Conservation (phyloP, 2,329 filamentous ascomycete species). For the Claviceps pusilla region DNA sequence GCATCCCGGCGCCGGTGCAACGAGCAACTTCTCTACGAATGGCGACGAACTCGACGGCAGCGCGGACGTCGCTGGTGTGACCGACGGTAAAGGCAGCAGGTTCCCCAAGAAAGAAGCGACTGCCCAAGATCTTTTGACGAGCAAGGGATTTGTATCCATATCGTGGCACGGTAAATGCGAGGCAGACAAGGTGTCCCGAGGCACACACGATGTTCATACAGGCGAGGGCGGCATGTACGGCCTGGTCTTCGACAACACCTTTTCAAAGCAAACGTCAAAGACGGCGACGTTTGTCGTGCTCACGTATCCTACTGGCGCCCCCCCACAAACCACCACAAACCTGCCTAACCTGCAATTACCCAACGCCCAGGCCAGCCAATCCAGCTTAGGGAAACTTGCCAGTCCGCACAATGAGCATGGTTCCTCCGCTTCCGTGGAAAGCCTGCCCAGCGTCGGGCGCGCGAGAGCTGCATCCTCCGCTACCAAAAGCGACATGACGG, state of each 20-base stretch:
- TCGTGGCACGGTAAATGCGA: constrained; percentile 93
- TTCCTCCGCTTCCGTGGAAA: constrained; percentile 43
- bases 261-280: constrained; percentile 89
- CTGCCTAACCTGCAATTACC: constrained; percentile 41
- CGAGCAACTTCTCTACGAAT: constrained; percentile 28
- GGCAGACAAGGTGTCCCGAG: constrained; percentile 86
- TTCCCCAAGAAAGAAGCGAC: constrained; percentile 44
- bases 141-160: constrained; percentile 53
- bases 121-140: constrained; percentile 47
- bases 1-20: constrained; percentile 62
- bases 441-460: constrained; percentile 34
- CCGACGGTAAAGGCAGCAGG: constrained; percentile 31
- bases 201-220: constrained; percentile 62
- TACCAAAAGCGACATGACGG: constrained; percentile 33
- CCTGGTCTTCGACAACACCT: constrained; percentile 95
- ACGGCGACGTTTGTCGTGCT: constrained; percentile 88
- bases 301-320: constrained; percentile 73
- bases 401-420: constrained; percentile 30
- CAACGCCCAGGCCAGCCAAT: constrained; percentile 27
- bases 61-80: constrained; percentile 27
- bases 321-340: constrained; percentile 60
- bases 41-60: constrained; percentile 29
- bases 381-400: constrained; percentile 34
- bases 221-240: constrained; percentile 86
- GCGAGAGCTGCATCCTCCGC: constrained; percentile 35